phyloP scores from a whole-genome alignment of 805 yeast species.

The Torulaspora microellipsoides region DNA sequence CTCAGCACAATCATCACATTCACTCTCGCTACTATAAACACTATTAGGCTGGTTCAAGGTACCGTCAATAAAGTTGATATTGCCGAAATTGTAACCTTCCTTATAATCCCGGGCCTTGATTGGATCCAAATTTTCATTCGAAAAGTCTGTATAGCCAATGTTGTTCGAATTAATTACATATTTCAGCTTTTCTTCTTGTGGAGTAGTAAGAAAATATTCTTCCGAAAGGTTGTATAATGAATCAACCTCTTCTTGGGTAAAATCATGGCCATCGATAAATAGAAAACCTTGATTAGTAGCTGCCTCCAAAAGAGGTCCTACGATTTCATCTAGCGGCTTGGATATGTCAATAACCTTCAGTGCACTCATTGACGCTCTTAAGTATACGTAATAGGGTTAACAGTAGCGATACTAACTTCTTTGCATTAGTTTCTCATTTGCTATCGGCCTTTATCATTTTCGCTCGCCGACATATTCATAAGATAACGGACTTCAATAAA shows the following conservation, averaged over 20 bases:
- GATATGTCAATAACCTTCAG: slow-evolving; percentile 49
- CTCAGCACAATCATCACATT: slow-evolving; percentile 19
- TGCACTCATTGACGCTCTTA: neutral
- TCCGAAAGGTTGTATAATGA: slow-evolving; percentile 46
- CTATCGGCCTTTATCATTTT: no score
- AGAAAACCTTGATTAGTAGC: slow-evolving; percentile 63
- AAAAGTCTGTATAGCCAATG: slow-evolving; percentile 54
- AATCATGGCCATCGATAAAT: slow-evolving; percentile 64
- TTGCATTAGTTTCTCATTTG: no score
- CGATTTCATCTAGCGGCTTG: slow-evolving; percentile 39
- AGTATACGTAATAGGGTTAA: no score
- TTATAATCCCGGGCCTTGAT: slow-evolving; percentile 51
- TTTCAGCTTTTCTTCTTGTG: slow-evolving; percentile 47
- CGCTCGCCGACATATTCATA: no score
- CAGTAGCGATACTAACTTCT: no score
- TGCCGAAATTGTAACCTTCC: slow-evolving; percentile 66
- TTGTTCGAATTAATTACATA: slow-evolving; percentile 51
- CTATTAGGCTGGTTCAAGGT: slow-evolving; percentile 24
- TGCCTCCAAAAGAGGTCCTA: slow-evolving; percentile 50
- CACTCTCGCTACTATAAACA: slow-evolving; percentile 5
- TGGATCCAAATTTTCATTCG: slow-evolving; percentile 45
- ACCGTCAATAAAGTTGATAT: slow-evolving; percentile 49
- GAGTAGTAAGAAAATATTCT: slow-evolving; percentile 45
- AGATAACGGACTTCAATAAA: no score
- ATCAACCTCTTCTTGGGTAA: slow-evolving; percentile 51